Conservation (phyloP, 2,329 filamentous ascomycete genomes). For the Niveomyces coronatus region DNA sequence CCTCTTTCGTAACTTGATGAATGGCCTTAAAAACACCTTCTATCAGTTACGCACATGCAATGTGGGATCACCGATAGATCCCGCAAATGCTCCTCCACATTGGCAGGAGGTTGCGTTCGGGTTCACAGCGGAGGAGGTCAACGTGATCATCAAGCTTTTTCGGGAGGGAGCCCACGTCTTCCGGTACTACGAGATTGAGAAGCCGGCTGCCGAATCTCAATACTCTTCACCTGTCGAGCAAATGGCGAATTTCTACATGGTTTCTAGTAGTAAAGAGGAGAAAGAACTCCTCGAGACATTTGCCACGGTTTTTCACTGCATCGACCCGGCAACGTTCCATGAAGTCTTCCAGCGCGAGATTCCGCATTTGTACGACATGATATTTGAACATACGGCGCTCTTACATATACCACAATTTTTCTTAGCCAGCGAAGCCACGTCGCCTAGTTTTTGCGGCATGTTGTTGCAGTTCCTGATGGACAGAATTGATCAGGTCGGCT, state of each 20-base stretch:
- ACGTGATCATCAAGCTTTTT: constrained; percentile 94
- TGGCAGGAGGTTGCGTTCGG: constrained; percentile 95
- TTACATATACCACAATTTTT: constrained; percentile 97
- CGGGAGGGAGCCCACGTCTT: constrained; percentile 94
- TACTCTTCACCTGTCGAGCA: constrained; percentile 80
- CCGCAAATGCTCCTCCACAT: constrained; percentile 69
- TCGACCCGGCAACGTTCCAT: constrained; percentile 96
- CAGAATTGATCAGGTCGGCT: constrained; percentile 88
- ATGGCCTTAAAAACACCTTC: constrained; percentile 91
- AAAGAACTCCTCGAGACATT: constrained; percentile 97
- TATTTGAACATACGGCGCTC: constrained; percentile 90
- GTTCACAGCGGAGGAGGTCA: constrained; percentile 93
- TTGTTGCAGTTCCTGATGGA: constrained; percentile 95
- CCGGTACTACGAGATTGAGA: constrained; percentile 89
- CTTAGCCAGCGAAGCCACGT: constrained; percentile 95
- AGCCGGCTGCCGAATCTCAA: constrained; percentile 59
- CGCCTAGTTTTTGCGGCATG: constrained; percentile 96
- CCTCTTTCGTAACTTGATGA: constrained; percentile 91
- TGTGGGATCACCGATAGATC: constrained; percentile 59
- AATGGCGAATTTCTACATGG: constrained; percentile 90
- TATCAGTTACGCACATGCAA: constrained; percentile 92
- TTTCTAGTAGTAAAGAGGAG: constrained; percentile 88
- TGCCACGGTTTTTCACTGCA: constrained; percentile 95
- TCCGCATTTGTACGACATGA: constrained; percentile 91
- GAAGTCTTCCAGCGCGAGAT: constrained; percentile 98